Evolutionary conservation across 331 rosid species (phyloP).

Genomic region (Ulmus americana): DNA sequence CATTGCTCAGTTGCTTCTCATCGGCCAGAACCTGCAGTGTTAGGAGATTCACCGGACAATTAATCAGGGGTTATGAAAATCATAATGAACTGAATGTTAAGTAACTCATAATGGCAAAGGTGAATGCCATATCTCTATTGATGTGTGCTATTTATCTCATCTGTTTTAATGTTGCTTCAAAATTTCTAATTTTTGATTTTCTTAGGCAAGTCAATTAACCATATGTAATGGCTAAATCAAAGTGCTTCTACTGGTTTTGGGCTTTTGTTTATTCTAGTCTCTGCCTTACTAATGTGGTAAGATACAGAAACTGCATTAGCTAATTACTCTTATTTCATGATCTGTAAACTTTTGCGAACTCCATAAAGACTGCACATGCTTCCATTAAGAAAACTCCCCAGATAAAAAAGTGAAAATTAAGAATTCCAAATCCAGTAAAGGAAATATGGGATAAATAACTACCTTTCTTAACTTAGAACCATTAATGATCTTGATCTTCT

Average conservation of each 20-base stretch:
- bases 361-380: not conserved
- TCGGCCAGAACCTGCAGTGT: constrained; percentile 63
- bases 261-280: not conserved
- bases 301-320: not conserved
- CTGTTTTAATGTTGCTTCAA: too few relatives aligned
- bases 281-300: not conserved
- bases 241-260: not conserved
- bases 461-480: constrained; percentile 82
- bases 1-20: constrained; percentile 53
- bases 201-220: too few relatives aligned
- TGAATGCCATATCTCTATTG: too few relatives aligned
- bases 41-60: not conserved
- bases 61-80: not conserved
- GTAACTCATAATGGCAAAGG: too few relatives aligned
- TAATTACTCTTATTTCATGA: not conserved
- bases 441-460: constrained; percentile 9
- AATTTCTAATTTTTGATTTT: too few relatives aligned
- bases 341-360: not conserved
- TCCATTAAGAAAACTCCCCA: too few relatives aligned
- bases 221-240: not conserved
- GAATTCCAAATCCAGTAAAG: not conserved
- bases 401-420: not conserved
- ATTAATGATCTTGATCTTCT: constrained; percentile 50
- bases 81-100: not conserved
- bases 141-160: too few relatives aligned